These are phyloP conservation scores for Apiospora aurea DNA, from an alignment of 2,329 filamentous ascomycete genomes.

Conservation along the genomic window DNA sequence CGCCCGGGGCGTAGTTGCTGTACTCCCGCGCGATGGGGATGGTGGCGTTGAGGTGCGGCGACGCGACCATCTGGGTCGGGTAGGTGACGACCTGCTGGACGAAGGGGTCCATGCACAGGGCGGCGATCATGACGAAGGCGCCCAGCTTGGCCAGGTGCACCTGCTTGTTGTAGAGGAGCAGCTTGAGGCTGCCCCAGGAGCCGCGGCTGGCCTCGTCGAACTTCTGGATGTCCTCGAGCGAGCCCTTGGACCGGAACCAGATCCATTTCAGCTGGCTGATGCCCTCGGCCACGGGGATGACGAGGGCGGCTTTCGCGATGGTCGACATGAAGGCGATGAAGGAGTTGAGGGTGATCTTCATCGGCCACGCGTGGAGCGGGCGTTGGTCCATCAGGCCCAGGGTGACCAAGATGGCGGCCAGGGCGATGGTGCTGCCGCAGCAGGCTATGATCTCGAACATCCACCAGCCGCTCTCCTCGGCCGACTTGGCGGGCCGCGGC, in stretches of 20 bases:
- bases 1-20: conserved; percentile 24
- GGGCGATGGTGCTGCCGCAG: conserved; percentile 26
- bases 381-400: conserved; percentile 27
- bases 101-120: conserved; percentile 29
- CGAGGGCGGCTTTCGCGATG: conserved; percentile 29
- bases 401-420: conserved; percentile 27
- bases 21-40: conserved; percentile 23
- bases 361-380: conserved; percentile 29
- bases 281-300: conserved; percentile 29
- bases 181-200: conserved; percentile 30
- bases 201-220: conserved; percentile 32
- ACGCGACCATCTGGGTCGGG: conserved; percentile 25
- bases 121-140: conserved; percentile 30
- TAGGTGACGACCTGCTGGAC: conserved; percentile 31
- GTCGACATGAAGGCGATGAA: conserved; percentile 32
- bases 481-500: conserved; percentile 1
- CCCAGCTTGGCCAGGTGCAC: conserved; percentile 31
- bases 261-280: conserved; percentile 33
- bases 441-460: conserved; percentile 27
- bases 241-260: conserved; percentile 27
- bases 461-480: conserved; percentile 27
- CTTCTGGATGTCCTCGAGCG: conserved; percentile 31
- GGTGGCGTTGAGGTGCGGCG: conserved; percentile 20
- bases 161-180: conserved; percentile 26
- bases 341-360: conserved; percentile 31